phyloP scores from a whole-genome alignment of 2,329 filamentous ascomycete species.

The Lachnellula occidentalis region DNA sequence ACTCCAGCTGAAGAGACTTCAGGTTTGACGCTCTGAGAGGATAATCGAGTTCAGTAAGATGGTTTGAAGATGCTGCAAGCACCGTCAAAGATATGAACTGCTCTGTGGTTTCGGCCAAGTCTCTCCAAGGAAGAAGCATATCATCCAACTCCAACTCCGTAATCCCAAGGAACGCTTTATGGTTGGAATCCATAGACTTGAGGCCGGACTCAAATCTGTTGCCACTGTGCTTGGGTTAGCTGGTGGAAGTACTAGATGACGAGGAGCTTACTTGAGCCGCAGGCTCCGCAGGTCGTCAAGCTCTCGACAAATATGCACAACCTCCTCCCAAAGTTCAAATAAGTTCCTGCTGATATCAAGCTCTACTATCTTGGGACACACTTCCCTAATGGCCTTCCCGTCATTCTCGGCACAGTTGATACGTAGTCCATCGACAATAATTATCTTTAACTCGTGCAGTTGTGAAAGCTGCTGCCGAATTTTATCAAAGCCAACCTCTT shows the following conservation, averaged over 20 bases:
- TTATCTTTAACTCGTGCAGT: conserved; percentile 70
- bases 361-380: conserved; percentile 66
- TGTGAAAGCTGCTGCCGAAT: conserved; percentile 74
- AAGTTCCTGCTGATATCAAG: conserved; percentile 83
- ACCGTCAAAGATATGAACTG: conserved; percentile 48
- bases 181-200: conserved; percentile 34
- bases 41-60: conserved; percentile 47
- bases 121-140: conserved; percentile 60
- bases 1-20: conserved; percentile 63
- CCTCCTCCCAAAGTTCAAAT: conserved; percentile 60
- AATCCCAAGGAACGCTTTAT: conserved; percentile 44
- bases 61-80: conserved; percentile 53
- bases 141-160: conserved; percentile 61
- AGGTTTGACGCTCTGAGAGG: conserved; percentile 35
- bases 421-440: conserved; percentile 73
- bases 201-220: conserved; percentile 60
- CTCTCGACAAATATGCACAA: conserved; percentile 66
- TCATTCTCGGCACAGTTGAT: conserved; percentile 42
- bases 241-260: not conserved
- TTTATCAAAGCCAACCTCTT: conserved; percentile 95
- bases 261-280: conserved; percentile 59
- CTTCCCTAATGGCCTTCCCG: conserved; percentile 40
- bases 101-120: conserved; percentile 49
- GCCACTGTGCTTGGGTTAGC: conserved; percentile 46
- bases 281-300: conserved; percentile 62